Base-by-base conservation (phyloP, 768 basidiomycete species). In the Solioccasus polychromus region DNA sequence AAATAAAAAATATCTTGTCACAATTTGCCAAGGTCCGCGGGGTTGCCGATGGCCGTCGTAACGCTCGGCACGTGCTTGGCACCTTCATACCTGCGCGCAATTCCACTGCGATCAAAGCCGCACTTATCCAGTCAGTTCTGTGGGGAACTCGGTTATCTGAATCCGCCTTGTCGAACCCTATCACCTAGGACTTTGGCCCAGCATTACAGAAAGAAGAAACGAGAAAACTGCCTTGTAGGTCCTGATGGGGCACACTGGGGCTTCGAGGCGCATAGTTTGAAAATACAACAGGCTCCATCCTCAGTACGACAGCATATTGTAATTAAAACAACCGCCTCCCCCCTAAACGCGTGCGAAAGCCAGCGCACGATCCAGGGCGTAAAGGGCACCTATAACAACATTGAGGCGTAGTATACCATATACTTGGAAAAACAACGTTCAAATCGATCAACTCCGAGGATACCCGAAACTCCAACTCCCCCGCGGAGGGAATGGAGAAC, bases 321-420 rank as follows among this genome's bases (percentile, higher is more conserved):
- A 6, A 51, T 44, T 39, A 51, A 51, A 39, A 50, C 40, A 43
- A 15, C 26, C 5, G 11, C 35, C 17, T 40, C 34, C 18, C 32
- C 29, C 26, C 31, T 2, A 18, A 24, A n/a, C 37, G 18, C 31
- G 50, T 50, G 51, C 50, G 49, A 15, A 17, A 43, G n/a, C 50
- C 50, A 44, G 50, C 40, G 50, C 36, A 51, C 50, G 36, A 26
- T 39, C 42, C 37, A 39, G 38, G 42, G 32, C 9, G 35, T 24
- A 24, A 50, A 28, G 29, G 19, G 22, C n/a, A 30, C 23, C 22
- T 26, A 35, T 50, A 19, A 34, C 48, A 44, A 28, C 25, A 26
- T 6, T n/a, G 25, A 52, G 50, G 39, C 39, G 24, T 52, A 52
- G 17, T 6, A 36, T 52, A 52, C 43, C 39, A 45, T 36, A 45